phyloP scores from a whole-genome alignment of 495 filamentous ascomycete genomes.

The Neurospora sp. region DNA sequence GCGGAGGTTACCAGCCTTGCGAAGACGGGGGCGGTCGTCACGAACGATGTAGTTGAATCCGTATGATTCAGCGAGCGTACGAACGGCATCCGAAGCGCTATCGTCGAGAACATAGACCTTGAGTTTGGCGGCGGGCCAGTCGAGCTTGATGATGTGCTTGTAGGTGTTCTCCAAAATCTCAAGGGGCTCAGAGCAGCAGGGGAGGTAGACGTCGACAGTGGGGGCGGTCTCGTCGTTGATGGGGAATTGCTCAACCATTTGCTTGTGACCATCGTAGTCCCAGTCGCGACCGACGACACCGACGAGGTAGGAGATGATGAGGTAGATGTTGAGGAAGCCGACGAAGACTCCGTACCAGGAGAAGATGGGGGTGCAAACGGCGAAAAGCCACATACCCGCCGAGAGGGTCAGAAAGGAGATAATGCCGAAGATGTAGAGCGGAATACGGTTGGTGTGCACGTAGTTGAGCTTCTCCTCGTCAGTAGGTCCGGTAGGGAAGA shows the following conservation, averaged over 20 bases:
- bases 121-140: slow-evolving; percentile 18
- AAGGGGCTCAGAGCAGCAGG: slow-evolving; percentile 24
- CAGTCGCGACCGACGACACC: slow-evolving; percentile 21
- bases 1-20: slow-evolving; percentile 24
- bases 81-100: slow-evolving; percentile 11
- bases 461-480: slow-evolving; percentile 23
- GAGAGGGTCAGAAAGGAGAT: slow-evolving; percentile 22
- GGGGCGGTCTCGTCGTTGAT: slow-evolving; percentile 20
- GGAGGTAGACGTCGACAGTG: slow-evolving; percentile 24
- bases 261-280: slow-evolving; percentile 16
- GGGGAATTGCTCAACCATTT: slow-evolving; percentile 10
- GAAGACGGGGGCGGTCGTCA: slow-evolving; percentile 21
- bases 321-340: slow-evolving; percentile 25
- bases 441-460: slow-evolving; percentile 21
- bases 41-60: slow-evolving; percentile 25
- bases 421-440: slow-evolving; percentile 22
- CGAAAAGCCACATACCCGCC: slow-evolving; percentile 26
- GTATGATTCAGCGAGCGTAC: slow-evolving; percentile 13
- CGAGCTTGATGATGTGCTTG: slow-evolving; percentile 19
- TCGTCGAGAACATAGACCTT: slow-evolving; percentile 21
- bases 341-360: slow-evolving; percentile 26
- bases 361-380: slow-evolving; percentile 18
- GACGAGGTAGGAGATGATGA: slow-evolving; percentile 24
- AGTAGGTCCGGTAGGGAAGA: slow-evolving; percentile 18
- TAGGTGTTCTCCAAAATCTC: slow-evolving; percentile 27